Percentiles rank a stretch among this genome's conserved stretches.
Evolutionary conservation across 2,329 filamentous ascomycete genomes (phyloP).

Genomic region (Diaporthe sp.): DNA sequence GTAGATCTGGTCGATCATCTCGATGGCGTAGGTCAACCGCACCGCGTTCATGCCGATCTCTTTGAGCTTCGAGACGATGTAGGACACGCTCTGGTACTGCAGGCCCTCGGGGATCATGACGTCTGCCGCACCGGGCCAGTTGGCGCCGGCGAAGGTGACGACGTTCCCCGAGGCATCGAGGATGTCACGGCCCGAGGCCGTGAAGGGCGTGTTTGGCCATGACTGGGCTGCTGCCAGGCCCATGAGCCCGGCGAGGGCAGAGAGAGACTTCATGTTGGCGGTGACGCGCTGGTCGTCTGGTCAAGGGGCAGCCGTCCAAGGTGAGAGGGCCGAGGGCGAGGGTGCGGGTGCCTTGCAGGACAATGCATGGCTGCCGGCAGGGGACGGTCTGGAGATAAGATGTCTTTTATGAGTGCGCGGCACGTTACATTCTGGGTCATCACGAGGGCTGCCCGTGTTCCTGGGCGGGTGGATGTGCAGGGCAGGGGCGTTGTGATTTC

Average conservation of each 20-base stretch:
- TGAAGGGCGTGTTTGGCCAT: conserved; percentile 43
- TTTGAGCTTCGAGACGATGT: conserved; percentile 64
- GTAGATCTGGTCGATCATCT: conserved; percentile 67
- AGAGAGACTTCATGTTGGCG: conserved; percentile 29
- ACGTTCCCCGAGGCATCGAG: conserved; percentile 50
- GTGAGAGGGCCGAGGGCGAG: conserved; percentile 3
- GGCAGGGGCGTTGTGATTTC: conserved; percentile 9
- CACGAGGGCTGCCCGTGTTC: conserved; percentile 19
- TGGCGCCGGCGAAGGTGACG: conserved; percentile 62
- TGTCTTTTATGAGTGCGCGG: conserved; percentile 18
- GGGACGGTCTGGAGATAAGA: conserved; percentile 9
- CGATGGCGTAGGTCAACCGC: conserved; percentile 68
- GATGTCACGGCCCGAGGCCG: conserved; percentile 45
- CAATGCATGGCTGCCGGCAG: neutral
- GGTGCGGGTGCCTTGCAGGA: conserved; percentile 10
- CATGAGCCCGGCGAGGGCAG: conserved; percentile 20
- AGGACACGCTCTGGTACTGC: conserved; percentile 64
- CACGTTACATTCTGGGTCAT: conserved; percentile 23
- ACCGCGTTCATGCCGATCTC: conserved; percentile 68
- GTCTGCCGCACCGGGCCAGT: conserved; percentile 68
- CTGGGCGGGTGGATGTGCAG: neutral
- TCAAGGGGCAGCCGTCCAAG: neutral
- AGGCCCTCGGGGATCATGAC: conserved; percentile 70
- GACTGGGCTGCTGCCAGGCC: conserved; percentile 31
- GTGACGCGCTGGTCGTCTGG: neutral